Evolutionary conservation across 2,329 filamentous ascomycete genomes (phyloP), one percentile per base, ranked within the genome.

Genomic region (Botrytis hyacinthi): DNA sequence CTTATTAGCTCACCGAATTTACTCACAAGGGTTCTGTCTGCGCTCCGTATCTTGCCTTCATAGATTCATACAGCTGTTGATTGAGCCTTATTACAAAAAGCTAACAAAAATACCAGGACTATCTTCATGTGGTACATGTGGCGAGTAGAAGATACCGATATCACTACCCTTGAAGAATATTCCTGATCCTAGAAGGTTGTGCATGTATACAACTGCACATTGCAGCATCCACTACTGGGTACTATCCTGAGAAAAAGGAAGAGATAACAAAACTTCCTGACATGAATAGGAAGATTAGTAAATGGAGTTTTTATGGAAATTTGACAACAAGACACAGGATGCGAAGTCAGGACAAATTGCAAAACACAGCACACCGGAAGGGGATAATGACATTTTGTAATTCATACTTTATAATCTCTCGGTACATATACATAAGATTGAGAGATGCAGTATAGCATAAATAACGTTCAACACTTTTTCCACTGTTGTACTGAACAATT

Each of bases 71-170:
- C 4, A n/a, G n/a, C 3, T n/a, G 26, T 7, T 16, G 2, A n/a
- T 54, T 16, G 5, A n/a, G 48, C 26, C 9, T 16, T n/a, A 32
- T 63, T 29, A 44, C 37, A n/a, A 5, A 44, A 35, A 40, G 35
- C 69, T 71, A 40, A 71, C 42, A 40, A n/a, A 1, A 68, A 5
- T 60, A 29, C 8, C 70, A 91, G 95, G 80, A 96, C 92, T 78
- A 81, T 98, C 61, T 97, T 97, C 80, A 98, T 98, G 95, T 98
- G 95, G 95, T 97, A 97, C 81, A 97, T 97, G 93, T 98, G 95
- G 95, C 86, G 92, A 74, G 90, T 95, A 18, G 92, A 92, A 80
- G 90, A 94, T 80, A 93, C 94, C 6, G 92, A 97, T 82, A 83
- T 95, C 40, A 89, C 86, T 75, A 87, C 87, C 4, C 80, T 91